A percentile compares a stretch with the other conserved stretches of the same genome.
Evolutionary conservation across 2,329 filamentous ascomycete species (phyloP).

Genomic region (Helotiales sp.): DNA sequence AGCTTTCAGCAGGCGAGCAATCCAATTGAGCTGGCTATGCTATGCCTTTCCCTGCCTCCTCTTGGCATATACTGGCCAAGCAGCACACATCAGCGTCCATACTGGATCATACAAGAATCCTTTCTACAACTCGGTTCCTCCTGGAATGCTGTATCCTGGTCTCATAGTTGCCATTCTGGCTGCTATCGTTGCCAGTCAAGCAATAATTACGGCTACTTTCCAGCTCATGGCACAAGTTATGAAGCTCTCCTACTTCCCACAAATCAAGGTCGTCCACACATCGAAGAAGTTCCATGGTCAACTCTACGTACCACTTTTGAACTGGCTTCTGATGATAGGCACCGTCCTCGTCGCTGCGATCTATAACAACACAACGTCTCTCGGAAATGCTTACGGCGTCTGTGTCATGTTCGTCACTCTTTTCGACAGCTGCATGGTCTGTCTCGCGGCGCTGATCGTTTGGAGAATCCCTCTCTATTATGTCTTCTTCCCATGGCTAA

Average conservation of each 20-base stretch:
- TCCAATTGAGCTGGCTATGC: constrained; percentile 71
- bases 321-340: constrained; percentile 75
- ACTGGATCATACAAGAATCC: constrained; percentile 67
- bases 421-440: constrained; percentile 73
- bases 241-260: constrained; percentile 72
- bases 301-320: constrained; percentile 71
- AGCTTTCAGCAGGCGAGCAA: constrained; percentile 67
- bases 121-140: constrained; percentile 70
- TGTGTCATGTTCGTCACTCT: constrained; percentile 80
- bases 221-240: constrained; percentile 69
- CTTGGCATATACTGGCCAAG: constrained; percentile 57
- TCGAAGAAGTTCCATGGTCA: constrained; percentile 70
- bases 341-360: constrained; percentile 70
- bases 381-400: constrained; percentile 66
- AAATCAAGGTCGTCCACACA: constrained; percentile 72
- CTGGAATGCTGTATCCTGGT: constrained; percentile 66
- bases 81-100: constrained; percentile 58
- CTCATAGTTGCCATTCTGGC: constrained; percentile 69
- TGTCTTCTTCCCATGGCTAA: constrained; percentile 61
- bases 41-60: constrained; percentile 66
- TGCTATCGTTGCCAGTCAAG: constrained; percentile 76
- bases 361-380: constrained; percentile 69
- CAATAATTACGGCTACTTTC: constrained; percentile 76
- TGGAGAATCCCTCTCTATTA: constrained; percentile 62
- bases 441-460: constrained; percentile 68